These are phyloP conservation scores for Cicer arietinum DNA, from an alignment of 306 rosid genomes.

Conservation along the genomic window DNA sequence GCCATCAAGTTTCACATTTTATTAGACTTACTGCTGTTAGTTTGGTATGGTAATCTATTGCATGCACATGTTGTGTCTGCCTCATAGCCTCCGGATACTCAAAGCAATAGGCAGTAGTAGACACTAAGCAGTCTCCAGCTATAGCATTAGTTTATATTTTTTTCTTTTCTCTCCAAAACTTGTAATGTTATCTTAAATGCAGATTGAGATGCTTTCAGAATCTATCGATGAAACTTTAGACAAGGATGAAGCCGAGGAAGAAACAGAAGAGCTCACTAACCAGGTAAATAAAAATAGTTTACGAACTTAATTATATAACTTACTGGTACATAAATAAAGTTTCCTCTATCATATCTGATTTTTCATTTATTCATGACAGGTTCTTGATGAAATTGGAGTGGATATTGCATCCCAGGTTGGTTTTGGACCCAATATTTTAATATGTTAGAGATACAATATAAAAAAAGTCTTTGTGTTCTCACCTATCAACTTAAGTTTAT, in stretches of 20 bases:
- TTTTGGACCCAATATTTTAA: conserved; percentile 34
- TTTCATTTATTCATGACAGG: conserved; percentile 57
- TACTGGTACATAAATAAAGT: neutral
- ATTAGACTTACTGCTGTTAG: neutral
- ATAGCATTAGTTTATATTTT: neutral
- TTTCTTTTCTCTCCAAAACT: neutral
- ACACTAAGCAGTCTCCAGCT: neutral
- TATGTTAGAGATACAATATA: neutral
- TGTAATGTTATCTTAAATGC: conserved; percentile 41
- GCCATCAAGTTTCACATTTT: neutral
- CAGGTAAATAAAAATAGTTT: conserved; percentile 61
- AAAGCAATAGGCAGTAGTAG: neutral
- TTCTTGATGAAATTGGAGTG: conserved; percentile 98
- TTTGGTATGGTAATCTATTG: neutral
- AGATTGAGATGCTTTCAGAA: conserved; percentile 99
- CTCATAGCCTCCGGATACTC: neutral
- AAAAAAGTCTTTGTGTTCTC: neutral
- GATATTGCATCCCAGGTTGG: conserved; percentile 97
- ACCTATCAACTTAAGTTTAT: neutral
- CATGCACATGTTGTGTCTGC: neutral
- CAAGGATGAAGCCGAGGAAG: conserved; percentile 99
- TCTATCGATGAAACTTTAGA: conserved; percentile 96
- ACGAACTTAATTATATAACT: conserved; percentile 27
- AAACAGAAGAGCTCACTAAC: conserved; percentile 96
- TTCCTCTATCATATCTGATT: conserved; percentile 20